Base-by-base conservation (phyloP, 2,329 filamentous ascomycete species). In the Endothia cerciana region DNA sequence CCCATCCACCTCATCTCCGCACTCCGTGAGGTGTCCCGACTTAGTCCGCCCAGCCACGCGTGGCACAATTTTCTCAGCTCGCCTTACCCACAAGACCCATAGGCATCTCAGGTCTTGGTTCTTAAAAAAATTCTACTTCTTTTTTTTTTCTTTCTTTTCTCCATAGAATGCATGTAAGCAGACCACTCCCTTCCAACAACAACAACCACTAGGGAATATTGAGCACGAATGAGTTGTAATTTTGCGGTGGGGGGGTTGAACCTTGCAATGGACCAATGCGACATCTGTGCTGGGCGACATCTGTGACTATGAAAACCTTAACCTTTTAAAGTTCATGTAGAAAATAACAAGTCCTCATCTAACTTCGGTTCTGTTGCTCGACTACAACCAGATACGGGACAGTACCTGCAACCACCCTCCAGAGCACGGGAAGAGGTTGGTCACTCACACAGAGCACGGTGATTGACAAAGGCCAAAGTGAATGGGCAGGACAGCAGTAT, bases 21-120 rank as follows among this genome's bases (percentile, higher is more conserved):
- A 36, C 45, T 41, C 19, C 33, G 15, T 15, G 49, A 53, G 36
- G 60, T 40, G 3, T 55, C 25, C 19, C 30, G 59, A 28, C 43
- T 40, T 53, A 61, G 41, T 6, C 1, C 33, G 15, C 45, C 55
- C 25, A 59, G 57, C 57, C 57, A 45, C 25, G 17, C 33, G 25
- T 38, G 57, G 40, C 57, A 38, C 57, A 59, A 43, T 25, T 43
- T n/a, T 33, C n/a, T 25, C 38, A 43, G 19, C 51, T 55, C 30
- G 7, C 30, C 15, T 55, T 53, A 33, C 49, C 28, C 30, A 19
- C 10, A n/a, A 55, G 30, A 36, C 2, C 19, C 19, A 33, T 17
- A 8, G 15, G 28, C 5, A 5, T 10, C 30, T n/a, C 51, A n/a
- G 33, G 7, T 55, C 5, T 36, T 13, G 17, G 28, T 17, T 17